Conservation (phyloP, 129 eudicot species). For the Oenanthe sinensis region DNA sequence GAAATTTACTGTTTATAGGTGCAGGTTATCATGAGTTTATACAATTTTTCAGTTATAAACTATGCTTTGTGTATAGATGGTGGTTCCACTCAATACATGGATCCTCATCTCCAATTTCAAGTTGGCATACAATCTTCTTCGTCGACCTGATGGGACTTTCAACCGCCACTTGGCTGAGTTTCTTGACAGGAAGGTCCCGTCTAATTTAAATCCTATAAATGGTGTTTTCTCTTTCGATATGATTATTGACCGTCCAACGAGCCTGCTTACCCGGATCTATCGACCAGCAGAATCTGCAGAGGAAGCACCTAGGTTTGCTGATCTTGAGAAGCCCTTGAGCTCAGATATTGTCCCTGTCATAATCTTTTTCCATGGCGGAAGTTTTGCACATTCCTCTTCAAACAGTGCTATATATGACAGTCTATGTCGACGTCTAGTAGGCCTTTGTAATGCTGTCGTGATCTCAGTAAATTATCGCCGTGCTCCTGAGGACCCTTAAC, state of each 20-base stretch:
- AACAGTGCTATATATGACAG: slow-evolving; percentile 61
- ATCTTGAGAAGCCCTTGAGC: slow-evolving; percentile 37
- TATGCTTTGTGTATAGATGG: slow-evolving; percentile 25
- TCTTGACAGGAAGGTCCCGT: slow-evolving; percentile 59
- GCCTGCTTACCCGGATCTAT: background rate
- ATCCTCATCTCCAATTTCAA: slow-evolving; percentile 58
- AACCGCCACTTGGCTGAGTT: slow-evolving; percentile 56
- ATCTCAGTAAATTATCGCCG: slow-evolving; percentile 55
- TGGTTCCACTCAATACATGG: slow-evolving; percentile 64
- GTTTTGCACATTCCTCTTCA: slow-evolving; percentile 64
- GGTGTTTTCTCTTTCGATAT: slow-evolving; percentile 65
- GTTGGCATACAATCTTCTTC: slow-evolving; percentile 51
- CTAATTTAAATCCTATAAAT: slow-evolving; percentile 53
- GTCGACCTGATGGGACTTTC: slow-evolving; percentile 54
- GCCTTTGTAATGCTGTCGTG: slow-evolving; percentile 49
- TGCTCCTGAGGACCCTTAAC: slow-evolving; percentile 53
- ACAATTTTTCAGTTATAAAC: background rate
- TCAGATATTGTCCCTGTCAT: slow-evolving; percentile 46
- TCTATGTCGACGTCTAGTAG: slow-evolving; percentile 53
- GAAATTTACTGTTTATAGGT: background rate
- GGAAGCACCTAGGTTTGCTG: slow-evolving; percentile 9
- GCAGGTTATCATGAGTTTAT: background rate
- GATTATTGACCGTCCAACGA: background rate
- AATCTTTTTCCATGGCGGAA: slow-evolving; percentile 62
- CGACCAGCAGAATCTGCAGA: slow-evolving; percentile 5